These are phyloP conservation scores for Xylaria acuta DNA, from an alignment of 495 filamentous ascomycete genomes.

Conservation along the genomic window DNA sequence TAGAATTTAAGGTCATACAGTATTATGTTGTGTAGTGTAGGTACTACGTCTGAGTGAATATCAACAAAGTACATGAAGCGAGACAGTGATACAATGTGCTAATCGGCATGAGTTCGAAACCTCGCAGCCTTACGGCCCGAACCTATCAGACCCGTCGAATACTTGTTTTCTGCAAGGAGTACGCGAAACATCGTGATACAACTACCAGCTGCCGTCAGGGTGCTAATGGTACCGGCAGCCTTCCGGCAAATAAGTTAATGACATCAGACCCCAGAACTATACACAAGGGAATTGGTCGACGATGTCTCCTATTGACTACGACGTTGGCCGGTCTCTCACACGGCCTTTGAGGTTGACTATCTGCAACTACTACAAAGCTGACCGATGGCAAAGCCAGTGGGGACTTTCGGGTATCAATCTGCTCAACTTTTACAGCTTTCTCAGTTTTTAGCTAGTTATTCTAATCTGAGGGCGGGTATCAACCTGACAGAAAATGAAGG, in stretches of 20 bases:
- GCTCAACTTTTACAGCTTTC: constrained; percentile 12
- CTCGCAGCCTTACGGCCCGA: constrained; percentile 22
- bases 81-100: constrained; percentile 13
- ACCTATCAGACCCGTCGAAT: constrained; percentile 7
- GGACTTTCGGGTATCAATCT: constrained; percentile 25
- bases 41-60: constrained; percentile 8
- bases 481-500: constrained; percentile 25
- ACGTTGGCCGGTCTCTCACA: constrained; percentile 12
- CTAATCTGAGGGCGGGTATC: not conserved
- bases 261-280: constrained; percentile 14
- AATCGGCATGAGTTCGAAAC: constrained; percentile 10
- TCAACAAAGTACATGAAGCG: constrained; percentile 9
- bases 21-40: constrained; percentile 6
- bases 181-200: constrained; percentile 22
- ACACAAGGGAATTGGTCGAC: constrained; percentile 22
- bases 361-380: constrained; percentile 6
- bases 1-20: constrained; percentile 12
- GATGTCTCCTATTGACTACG: constrained; percentile 13
- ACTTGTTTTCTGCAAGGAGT: constrained; percentile 11
- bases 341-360: constrained; percentile 1
- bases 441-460: constrained; percentile 4
- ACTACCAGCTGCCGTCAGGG: constrained; percentile 5
- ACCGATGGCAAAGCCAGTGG: constrained; percentile 14
- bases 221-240: constrained; percentile 18
- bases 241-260: constrained; percentile 26